These are phyloP conservation scores for Kodamaea plutei DNA, from an alignment of 1,139 yeast genomes.

Conservation along the genomic window DNA sequence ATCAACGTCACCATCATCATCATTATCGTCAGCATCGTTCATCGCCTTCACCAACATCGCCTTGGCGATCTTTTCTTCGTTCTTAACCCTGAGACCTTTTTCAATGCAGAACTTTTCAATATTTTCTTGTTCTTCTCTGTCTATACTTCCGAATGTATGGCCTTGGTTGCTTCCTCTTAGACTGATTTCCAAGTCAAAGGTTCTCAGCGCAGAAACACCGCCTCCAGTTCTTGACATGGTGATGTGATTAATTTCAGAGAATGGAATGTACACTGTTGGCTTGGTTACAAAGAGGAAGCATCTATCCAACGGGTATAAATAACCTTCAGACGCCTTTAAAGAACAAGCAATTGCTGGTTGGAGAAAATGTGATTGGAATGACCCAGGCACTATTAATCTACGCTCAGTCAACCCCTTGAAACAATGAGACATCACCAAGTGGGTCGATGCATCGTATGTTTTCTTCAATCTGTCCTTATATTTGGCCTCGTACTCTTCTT, in stretches of 20 bases:
- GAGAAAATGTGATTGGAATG: slow-evolving; percentile 64
- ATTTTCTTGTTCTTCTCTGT: slow-evolving; percentile 81
- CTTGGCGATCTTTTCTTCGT: slow-evolving; percentile 87
- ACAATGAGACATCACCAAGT: slow-evolving; percentile 83
- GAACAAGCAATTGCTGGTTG: slow-evolving; percentile 91
- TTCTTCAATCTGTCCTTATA: slow-evolving; percentile 76
- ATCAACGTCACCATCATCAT: slow-evolving; percentile 59
- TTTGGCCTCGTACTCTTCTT: slow-evolving; percentile 71
- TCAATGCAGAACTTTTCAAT: slow-evolving; percentile 73
- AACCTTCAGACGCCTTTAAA: slow-evolving; percentile 92
- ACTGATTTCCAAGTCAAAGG: slow-evolving; percentile 85
- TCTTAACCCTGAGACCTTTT: slow-evolving; percentile 76
- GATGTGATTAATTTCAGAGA: slow-evolving; percentile 69
- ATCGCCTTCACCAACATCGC: slow-evolving; percentile 73
- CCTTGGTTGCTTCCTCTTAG: slow-evolving; percentile 64
- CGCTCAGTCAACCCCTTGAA: slow-evolving; percentile 88
- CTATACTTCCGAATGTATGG: slow-evolving; percentile 84
- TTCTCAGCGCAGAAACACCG: slow-evolving; percentile 72
- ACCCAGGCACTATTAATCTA: slow-evolving; percentile 83
- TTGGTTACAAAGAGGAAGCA: slow-evolving; percentile 89
- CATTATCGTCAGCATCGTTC: slow-evolving; percentile 67
- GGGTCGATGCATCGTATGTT: slow-evolving; percentile 78
- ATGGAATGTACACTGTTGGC: slow-evolving; percentile 90
- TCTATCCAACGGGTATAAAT: slow-evolving; percentile 84
- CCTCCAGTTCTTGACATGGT: slow-evolving; percentile 90